Percentiles rank a stretch among this genome's conserved stretches.
These are phyloP conservation scores for Jimgerdemannia flammicorona DNA, from an alignment of 192 early-diverging fungal species.

Conservation along the genomic window DNA sequence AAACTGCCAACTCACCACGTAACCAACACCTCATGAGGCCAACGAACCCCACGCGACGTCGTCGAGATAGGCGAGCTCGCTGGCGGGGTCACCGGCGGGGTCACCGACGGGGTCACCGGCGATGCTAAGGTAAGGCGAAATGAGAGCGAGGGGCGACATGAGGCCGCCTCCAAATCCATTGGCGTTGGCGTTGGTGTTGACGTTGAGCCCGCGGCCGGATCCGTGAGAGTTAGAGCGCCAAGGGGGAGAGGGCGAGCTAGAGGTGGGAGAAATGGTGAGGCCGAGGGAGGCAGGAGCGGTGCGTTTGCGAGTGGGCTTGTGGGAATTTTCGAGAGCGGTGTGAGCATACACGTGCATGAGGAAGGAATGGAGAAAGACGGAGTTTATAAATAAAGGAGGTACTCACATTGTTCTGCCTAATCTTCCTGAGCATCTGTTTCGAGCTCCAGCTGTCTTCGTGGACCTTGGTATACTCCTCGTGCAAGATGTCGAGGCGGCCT, in stretches of 20 bases:
- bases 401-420: conserved; percentile 1
- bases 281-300: not conserved
- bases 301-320: not conserved
- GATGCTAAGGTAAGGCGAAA: not conserved
- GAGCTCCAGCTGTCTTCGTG: conserved; percentile 16
- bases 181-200: not conserved
- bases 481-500: not conserved
- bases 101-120: not conserved
- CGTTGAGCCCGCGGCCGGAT: not conserved
- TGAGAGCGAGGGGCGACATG: not conserved
- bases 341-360: not conserved
- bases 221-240: not conserved
- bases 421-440: conserved; percentile 19
- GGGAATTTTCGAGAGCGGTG: conserved; percentile 1
- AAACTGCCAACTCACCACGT: not conserved
- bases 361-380: not conserved
- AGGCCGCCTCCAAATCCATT: too few relatives aligned
- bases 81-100: not conserved
- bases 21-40: not conserved
- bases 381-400: not conserved
- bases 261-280: not conserved
- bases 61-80: conserved; percentile 17
- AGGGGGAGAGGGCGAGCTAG: not conserved
- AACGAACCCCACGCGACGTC: conserved; percentile 23
- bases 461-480: conserved; percentile 14